These are phyloP conservation scores for Phlebiopsis gigantea DNA, from an alignment of 768 basidiomycete genomes.

Conservation along the genomic window DNA sequence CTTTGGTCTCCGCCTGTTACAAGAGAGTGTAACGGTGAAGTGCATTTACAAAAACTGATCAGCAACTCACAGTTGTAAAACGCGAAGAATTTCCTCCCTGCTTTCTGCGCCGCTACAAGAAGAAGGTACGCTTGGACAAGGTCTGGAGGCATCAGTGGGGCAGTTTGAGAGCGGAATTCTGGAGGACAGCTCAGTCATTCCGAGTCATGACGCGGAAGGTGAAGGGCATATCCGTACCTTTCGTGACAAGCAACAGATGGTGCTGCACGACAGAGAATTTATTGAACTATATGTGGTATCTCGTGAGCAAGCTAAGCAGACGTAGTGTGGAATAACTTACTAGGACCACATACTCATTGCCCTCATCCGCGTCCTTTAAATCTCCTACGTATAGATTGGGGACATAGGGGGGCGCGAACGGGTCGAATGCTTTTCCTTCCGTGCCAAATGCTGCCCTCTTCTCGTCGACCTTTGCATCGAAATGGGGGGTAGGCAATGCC, in stretches of 20 bases:
- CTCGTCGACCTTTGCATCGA: constrained; percentile 24
- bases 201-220: neutral
- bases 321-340: constrained; percentile 35
- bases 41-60: too few relatives aligned
- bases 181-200: neutral
- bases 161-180: constrained; percentile 76
- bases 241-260: constrained; percentile 86
- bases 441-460: constrained; percentile 20
- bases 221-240: constrained; percentile 42
- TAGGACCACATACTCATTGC: constrained; percentile 60
- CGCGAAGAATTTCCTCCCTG: constrained; percentile 59
- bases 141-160: constrained; percentile 75
- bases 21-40: neutral
- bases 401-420: constrained; percentile 86
- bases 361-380: constrained; percentile 54
- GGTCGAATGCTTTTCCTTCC: constrained; percentile 42
- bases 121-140: constrained; percentile 74
- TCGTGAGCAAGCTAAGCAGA: neutral
- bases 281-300: constrained; percentile 52
- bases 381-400: constrained; percentile 73
- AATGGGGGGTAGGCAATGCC: constrained; percentile 35
- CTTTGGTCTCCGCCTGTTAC: constrained; percentile 73
- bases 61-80: constrained; percentile 84
- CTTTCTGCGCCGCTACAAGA: constrained; percentile 60
- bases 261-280: constrained; percentile 80